Percentiles rank a stretch among this genome's conserved stretches.
Evolutionary conservation across 148 eudicot genomes (phyloP).

Genomic region (Silene conica): DNA sequence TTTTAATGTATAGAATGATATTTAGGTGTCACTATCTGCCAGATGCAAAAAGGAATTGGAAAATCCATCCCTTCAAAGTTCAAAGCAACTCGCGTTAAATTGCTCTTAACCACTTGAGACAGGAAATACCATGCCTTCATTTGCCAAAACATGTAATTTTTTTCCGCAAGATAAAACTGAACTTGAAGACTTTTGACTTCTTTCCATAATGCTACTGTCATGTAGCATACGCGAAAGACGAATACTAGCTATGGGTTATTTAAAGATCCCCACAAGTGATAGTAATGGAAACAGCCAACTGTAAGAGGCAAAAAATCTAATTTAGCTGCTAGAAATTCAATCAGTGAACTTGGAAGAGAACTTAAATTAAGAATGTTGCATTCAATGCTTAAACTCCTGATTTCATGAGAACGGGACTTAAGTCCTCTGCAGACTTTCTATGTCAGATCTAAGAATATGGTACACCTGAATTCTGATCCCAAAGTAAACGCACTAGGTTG

Average conservation of each 20-base stretch:
- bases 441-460: constrained; percentile 1
- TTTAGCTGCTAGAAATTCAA: background rate
- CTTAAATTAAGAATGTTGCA: background rate
- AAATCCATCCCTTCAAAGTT: background rate
- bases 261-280: background rate
- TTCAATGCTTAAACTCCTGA: background rate
- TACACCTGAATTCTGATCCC: background rate
- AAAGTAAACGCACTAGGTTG: background rate
- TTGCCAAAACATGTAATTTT: background rate
- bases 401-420: background rate
- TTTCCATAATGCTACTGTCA: background rate
- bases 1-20: background rate
- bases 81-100: background rate
- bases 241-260: background rate
- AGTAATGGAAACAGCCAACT: background rate
- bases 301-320: background rate
- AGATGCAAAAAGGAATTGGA: background rate
- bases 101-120: background rate
- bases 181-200: background rate
- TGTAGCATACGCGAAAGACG: background rate
- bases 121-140: background rate
- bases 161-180: background rate
- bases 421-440: background rate
- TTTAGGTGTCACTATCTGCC: background rate
- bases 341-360: background rate